These are phyloP conservation scores for Leccinum insigne DNA, from an alignment of 1,284 basidiomycete species.

Conservation along the genomic window DNA sequence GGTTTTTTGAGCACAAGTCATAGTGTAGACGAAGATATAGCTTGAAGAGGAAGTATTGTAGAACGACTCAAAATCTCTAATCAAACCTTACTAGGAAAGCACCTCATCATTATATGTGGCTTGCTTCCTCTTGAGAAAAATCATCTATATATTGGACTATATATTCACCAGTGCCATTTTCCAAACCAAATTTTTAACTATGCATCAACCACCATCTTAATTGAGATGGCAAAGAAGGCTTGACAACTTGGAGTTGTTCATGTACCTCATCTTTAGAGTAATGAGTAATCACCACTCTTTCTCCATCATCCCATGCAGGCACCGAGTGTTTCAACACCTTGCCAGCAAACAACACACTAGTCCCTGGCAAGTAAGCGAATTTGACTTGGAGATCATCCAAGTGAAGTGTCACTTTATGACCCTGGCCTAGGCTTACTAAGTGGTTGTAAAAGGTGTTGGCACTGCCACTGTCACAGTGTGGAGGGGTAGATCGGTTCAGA, in stretches of 20 bases:
- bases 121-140: not conserved
- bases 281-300: conserved; percentile 9
- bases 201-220: not conserved
- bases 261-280: conserved; percentile 15
- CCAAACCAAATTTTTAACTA: not conserved
- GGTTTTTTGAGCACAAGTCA: not conserved
- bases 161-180: not conserved
- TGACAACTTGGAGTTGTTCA: conserved; percentile 1
- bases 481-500: too few relatives aligned
- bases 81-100: not conserved
- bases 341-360: not conserved
- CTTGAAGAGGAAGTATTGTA: not conserved
- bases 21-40: not conserved
- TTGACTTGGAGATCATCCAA: too few relatives aligned
- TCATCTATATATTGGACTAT: not conserved
- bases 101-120: not conserved
- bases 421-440: too few relatives aligned
- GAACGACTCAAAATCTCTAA: not conserved
- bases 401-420: too few relatives aligned
- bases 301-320: not conserved
- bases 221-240: conserved; percentile 4
- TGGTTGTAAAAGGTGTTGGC: too few relatives aligned
- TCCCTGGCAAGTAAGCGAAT: not conserved
- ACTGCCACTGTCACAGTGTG: too few relatives aligned
- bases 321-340: conserved; percentile 2